These are phyloP conservation scores for Pyrenula aspistea DNA, from an alignment of 495 filamentous ascomycete species.

Conservation along the genomic window DNA sequence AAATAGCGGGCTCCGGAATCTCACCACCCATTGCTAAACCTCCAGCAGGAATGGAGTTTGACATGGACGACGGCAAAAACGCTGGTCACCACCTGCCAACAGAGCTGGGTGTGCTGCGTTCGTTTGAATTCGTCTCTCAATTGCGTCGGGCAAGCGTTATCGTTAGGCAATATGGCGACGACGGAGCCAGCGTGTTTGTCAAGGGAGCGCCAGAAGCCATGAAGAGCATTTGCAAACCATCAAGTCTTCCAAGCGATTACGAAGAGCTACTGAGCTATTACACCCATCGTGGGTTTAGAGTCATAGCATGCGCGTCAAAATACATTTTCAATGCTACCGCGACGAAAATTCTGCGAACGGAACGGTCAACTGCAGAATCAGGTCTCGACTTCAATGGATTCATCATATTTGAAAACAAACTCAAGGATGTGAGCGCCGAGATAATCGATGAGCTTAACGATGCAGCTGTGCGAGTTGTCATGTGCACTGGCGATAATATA, in stretches of 20 bases:
- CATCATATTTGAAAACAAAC: constrained; percentile 97
- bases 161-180: constrained; percentile 71
- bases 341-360: constrained; percentile 92
- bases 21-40: constrained; percentile 79
- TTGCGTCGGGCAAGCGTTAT: constrained; percentile 87
- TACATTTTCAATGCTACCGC: constrained; percentile 76
- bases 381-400: constrained; percentile 83
- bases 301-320: constrained; percentile 93
- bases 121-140: constrained; percentile 96
- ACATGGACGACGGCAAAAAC: constrained; percentile 29
- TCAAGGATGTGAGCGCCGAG: constrained; percentile 69
- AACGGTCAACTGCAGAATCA: constrained; percentile 68
- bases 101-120: constrained; percentile 77
- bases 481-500: constrained; percentile 99
- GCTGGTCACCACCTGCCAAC: constrained; percentile 24
- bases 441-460: constrained; percentile 74
- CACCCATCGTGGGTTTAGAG: constrained; percentile 88
- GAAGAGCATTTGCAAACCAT: constrained; percentile 74
- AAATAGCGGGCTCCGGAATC: constrained; percentile 27
- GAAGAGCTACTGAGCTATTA: constrained; percentile 80
- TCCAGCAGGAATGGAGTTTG: constrained; percentile 47
- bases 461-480: constrained; percentile 80
- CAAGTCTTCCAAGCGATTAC: constrained; percentile 78
- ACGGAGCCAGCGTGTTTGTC: constrained; percentile 74
- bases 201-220: constrained; percentile 97